phyloP scores from a whole-genome alignment of 1,284 basidiomycete species.

The Spongispora temasekensis region DNA sequence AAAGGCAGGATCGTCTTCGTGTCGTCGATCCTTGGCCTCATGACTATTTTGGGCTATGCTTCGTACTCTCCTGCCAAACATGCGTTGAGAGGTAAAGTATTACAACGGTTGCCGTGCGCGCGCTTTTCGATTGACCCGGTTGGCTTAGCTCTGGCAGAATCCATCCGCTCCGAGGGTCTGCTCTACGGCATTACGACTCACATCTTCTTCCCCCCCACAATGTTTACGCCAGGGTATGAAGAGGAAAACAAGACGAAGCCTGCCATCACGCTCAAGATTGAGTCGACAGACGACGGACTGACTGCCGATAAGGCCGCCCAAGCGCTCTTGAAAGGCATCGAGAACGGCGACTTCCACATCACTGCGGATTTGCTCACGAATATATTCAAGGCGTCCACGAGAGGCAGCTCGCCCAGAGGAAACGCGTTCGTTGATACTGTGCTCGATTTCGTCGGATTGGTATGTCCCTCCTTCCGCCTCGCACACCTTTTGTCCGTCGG shows the following conservation, averaged over 20 bases:
- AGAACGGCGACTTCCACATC: conserved; percentile 76
- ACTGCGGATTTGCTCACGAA: conserved; percentile 70
- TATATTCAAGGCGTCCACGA: conserved; percentile 68
- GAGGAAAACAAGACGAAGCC: conserved; percentile 86
- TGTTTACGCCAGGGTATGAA: conserved; percentile 79
- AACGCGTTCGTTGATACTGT: conserved; percentile 23
- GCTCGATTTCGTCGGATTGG: conserved; percentile 29
- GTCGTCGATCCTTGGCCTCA: conserved; percentile 80
- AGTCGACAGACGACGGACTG: conserved; percentile 72
- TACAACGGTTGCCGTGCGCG: no score
- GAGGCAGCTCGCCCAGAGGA: conserved; percentile 61
- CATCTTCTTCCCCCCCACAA: conserved; percentile 87
- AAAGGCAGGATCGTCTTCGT: conserved; percentile 80
- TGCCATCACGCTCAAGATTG: conserved; percentile 76
- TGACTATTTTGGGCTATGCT: conserved; percentile 83
- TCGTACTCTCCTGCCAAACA: conserved; percentile 90
- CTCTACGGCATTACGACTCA: conserved; percentile 83
- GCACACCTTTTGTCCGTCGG: no score
- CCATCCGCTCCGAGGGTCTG: conserved; percentile 79
- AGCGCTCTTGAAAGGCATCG: conserved; percentile 69
- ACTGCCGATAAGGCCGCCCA: conserved; percentile 69
- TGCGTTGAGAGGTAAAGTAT: conserved; percentile 87
- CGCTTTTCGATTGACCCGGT: no score
- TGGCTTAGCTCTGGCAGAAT: conserved; percentile 83
- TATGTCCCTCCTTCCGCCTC: conserved; percentile 6